Evolutionary conservation across 1,284 basidiomycete species (phyloP), one percentile per base, ranked within the genome.

Genomic region (Moesziomyces aphidis): DNA sequence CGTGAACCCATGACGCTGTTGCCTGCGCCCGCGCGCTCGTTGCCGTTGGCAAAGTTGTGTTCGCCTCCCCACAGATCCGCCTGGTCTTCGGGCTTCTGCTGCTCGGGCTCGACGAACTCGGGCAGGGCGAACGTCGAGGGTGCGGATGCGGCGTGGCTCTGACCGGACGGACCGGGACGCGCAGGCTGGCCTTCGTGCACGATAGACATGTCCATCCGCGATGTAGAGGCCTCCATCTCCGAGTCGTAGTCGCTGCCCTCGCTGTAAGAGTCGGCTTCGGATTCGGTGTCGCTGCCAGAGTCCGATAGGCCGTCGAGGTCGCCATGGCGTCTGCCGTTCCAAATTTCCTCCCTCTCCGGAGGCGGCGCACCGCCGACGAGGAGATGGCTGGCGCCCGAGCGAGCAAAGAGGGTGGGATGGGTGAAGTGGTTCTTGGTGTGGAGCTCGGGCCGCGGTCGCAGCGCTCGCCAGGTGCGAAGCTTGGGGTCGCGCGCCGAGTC

Each of bases 371-470:
- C 65, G 7, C 73, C 76, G 15, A 78, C 43, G 34, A 78, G 62
- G 28, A 78, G 39, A 43, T 78, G 60, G 10, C 59, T 69, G 8
- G 73, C 73, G 21, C 71, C 71, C 0, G 73, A 76, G 13, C 76
- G 57, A 11, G 76, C 76, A 57, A 73, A 78, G 55, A 78, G 66
- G 13, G 75, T 72, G 4, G 76, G 76, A 31, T 78, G 76, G 0
- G 62, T 73, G 31, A 78, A 78, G 51, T 78, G 75, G 49, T 77
- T 73, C 46, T 69, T 77, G 43, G 72, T 67, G 43, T 69, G 54
- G 31, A 67, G 60, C 53, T 68, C 64, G 23, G 70, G 61, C 4
- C 61, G 67, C 3, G 72, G 72, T 13, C 63, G 64, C 22, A 77
- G 50, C 1, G 62, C 58, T 22, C 62, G 55, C 72, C 66, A 74